Evolutionary conservation across 768 basidiomycete genomes (phyloP).

Genomic region (Suillus americanus): DNA sequence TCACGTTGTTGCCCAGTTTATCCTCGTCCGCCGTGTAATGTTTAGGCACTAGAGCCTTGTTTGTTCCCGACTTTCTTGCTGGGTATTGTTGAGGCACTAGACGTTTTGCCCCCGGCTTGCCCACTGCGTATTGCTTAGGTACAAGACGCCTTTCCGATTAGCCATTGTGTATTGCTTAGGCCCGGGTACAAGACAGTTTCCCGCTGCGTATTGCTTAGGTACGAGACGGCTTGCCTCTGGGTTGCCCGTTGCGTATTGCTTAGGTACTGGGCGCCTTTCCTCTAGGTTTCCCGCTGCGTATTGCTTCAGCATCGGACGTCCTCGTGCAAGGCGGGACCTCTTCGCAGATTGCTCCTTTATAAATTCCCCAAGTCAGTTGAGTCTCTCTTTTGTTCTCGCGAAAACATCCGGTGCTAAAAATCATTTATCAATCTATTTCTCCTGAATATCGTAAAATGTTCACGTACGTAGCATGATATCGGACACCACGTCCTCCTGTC

Average conservation of each 20-base stretch:
- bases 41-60: not conserved
- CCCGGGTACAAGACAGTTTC: no score
- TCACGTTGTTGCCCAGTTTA: slow-evolving; percentile 3
- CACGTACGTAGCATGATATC: not conserved
- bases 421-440: not conserved
- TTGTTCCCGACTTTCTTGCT: not conserved
- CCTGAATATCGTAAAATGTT: not conserved
- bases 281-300: not conserved
- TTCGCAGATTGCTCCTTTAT: not conserved
- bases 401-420: not conserved
- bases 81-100: not conserved
- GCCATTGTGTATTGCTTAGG: not conserved
- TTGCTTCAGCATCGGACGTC: not conserved
- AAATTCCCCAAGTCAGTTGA: not conserved
- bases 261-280: not conserved
- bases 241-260: not conserved
- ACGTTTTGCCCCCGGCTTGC: not conserved
- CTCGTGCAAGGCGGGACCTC: not conserved
- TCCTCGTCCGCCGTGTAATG: slow-evolving; percentile 7
- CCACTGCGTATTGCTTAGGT: not conserved
- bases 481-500: not conserved
- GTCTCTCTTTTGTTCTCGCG: not conserved
- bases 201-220: no score
- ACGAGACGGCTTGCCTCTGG: no score
- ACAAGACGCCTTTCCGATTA: not conserved